Evolutionary conservation across 306 rosid genomes (phyloP), one percentile per base, ranked within the genome.

Genomic region (Clitoria ternatea): DNA sequence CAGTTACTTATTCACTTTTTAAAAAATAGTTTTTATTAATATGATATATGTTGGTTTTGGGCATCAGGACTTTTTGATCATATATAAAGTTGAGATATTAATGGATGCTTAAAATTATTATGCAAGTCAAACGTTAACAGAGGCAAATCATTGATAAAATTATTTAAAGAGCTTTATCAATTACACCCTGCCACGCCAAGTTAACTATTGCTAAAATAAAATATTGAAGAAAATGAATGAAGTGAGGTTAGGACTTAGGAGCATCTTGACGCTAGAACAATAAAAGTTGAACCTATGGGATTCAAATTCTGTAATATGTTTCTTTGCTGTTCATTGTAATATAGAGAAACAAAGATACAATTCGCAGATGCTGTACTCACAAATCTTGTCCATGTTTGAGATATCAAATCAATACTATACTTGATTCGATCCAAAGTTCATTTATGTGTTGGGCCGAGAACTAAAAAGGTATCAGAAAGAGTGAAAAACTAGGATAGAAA

Each of bases 341-440:
- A 35, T 10, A 50, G 57, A 20, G 7, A 50, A 22, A 50, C 2
- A 50, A n/a, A n/a, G n/a, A 20, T 49, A 22, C 32, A 50, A 23
- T 52, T 23, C 27, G 3, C 62, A 49, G 12, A 5, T 13, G 49
- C 33, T 22, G 19, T 13, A 65, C 29, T 40, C 43, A 40, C 32
- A 57, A 54, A 24, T 63, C 39, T 63, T 18, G 37, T 39, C 64
- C 12, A 49, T 55, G 54, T n/a, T n/a, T 62, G 57, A 15, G 50
- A 62, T 40, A 43, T 61, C 57, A 47, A 68, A 64, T 24, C 27
- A 27, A 60, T 29, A 36, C 71, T 47, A 45, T 59, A 68, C 42
- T 23, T 78, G 70, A 57, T 26, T 75, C 36, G 70, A 57, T 26
- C 72, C 36, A 7, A 29, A 37, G 76, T 74, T 24, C 73, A 44